Conservation (phyloP, 176 grass and related monocot genomes). For the Saccharum spontaneum region DNA sequence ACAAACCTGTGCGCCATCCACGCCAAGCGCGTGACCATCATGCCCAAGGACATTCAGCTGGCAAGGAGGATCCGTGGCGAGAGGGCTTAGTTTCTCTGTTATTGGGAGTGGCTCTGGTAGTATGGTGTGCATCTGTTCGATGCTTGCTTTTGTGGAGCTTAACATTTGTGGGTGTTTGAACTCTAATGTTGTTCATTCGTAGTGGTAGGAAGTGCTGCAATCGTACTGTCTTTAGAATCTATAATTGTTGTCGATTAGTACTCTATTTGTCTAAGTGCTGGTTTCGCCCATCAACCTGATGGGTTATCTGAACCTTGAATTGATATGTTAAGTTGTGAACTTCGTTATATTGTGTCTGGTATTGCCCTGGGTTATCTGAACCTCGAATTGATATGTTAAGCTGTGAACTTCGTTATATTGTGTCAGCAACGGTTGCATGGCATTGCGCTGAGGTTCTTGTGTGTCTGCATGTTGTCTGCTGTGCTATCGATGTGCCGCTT, state of each 20-base stretch:
- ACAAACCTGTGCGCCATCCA: constrained; percentile 71
- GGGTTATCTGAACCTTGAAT: constrained; percentile 28
- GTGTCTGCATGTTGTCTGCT: background rate
- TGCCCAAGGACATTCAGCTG: constrained; percentile 80
- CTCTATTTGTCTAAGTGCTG: background rate
- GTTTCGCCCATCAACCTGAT: constrained; percentile 10
- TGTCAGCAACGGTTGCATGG: background rate
- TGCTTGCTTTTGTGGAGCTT: background rate
- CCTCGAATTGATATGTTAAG: too few relatives aligned
- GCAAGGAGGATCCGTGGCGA: constrained; percentile 69
- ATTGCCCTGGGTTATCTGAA: too few relatives aligned
- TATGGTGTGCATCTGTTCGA: background rate
- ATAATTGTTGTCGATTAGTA: background rate
- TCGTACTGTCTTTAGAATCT: background rate
- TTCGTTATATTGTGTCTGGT: too few relatives aligned
- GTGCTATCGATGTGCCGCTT: background rate
- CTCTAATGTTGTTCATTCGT: background rate
- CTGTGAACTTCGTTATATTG: too few relatives aligned
- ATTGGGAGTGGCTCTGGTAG: background rate
- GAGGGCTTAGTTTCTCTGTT: constrained; percentile 42
- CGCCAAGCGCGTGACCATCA: constrained; percentile 70
- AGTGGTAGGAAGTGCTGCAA: background rate
- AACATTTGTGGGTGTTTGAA: background rate
- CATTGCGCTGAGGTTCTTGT: too few relatives aligned
- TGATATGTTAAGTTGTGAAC: background rate